phyloP scores from a whole-genome alignment of 179 eudicot genomes.

The Actinidia chinensis region DNA sequence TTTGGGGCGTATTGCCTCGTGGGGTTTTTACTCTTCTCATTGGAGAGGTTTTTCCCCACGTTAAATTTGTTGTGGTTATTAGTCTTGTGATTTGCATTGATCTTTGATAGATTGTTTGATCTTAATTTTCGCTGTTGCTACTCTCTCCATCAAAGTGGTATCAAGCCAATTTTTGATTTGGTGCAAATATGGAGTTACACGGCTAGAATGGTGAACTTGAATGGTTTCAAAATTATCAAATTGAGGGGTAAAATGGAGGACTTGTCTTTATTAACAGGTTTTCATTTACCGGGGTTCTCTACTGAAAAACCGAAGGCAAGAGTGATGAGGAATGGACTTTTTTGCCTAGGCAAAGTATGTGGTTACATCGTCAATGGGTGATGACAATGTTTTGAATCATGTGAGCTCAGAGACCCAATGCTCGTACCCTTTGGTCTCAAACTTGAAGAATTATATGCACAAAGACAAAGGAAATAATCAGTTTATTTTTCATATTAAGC shows the following conservation, averaged over 20 bases:
- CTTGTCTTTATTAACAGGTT: not conserved
- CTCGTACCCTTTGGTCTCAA: conserved; percentile 4
- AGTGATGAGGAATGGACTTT: conserved; percentile 19
- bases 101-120: not conserved
- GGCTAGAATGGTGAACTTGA: not conserved
- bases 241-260: not conserved
- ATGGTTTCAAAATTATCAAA: not conserved
- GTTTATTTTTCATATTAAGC: conserved; percentile 11
- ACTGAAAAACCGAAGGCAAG: not conserved
- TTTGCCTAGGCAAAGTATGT: conserved; percentile 18
- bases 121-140: no score
- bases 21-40: not conserved
- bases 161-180: not conserved
- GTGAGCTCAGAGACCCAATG: conserved; percentile 10
- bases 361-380: conserved; percentile 23
- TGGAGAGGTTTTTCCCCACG: not conserved
- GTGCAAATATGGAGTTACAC: not conserved
- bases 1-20: not conserved
- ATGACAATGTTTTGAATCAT: conserved; percentile 30
- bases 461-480: conserved; percentile 13
- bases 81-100: no score
- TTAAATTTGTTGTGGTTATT: not conserved
- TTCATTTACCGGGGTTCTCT: not conserved
- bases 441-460: conserved; percentile 12
- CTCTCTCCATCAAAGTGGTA: not conserved